Base-by-base conservation (phyloP, 2,329 filamentous ascomycete genomes). In the Seiridium unicorne region DNA sequence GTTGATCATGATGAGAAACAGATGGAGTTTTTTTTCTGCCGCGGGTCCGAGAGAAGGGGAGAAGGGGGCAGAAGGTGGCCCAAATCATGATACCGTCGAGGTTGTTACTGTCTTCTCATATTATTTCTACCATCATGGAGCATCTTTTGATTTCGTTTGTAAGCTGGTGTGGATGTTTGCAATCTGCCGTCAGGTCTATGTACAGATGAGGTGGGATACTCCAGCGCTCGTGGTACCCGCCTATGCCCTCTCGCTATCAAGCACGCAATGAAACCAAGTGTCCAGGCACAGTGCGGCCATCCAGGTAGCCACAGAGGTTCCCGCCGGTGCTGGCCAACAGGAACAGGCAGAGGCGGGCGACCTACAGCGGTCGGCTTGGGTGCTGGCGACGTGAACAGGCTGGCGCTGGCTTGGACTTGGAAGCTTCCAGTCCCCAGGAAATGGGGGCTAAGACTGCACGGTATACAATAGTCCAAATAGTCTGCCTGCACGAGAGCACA, bases 401-500 rank as follows among this genome's bases (percentile, higher is more conserved):
- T 13, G 38, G 7, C 38, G 13, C 7, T 13, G 13, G 13, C 38
- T 42, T 42, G 38, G 13, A n/a, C 32, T 51, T 51, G 34, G 49
- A 38, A 51, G 49, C 49, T 35, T 51, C 47, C 47, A 49, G 47
- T 49, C 47, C 47, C n/a, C 5, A 49, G 47, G 13, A 34, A 32
- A 51, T 38, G 32, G 36, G 34, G 49, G 49, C 49, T 51, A 51
- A 35, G 31, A 38, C 32, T 51, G 49, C 49, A 51, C 49, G 49
- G 49, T 51, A 51, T 51, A 51, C 49, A 51, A 51, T 51, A 51
- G 49, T 51, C 31, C 34, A 38, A 51, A 51, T 51, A 51, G 49
- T 35, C 49, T n/a, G 18, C 36, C 32, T 35, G 49, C 49, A 51
- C 31, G 49, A 31, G 49, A 11, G 26, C 51, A 44, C n/a, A 32